Base-by-base conservation (phyloP, 306 rosid species). In the Prosopis cineraria region DNA sequence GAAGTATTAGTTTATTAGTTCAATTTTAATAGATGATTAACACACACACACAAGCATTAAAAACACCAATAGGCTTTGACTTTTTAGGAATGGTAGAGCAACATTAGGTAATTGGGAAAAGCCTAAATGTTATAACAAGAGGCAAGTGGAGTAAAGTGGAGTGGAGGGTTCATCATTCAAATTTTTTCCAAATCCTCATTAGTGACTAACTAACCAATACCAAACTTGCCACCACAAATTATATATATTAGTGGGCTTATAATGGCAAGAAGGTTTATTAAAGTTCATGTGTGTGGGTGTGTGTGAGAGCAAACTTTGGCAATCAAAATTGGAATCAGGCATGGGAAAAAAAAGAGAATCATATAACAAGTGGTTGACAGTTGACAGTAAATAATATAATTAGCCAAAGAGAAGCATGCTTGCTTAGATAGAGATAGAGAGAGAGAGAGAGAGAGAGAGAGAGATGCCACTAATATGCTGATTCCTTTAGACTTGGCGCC, bases 401-500 rank as follows among this genome's bases (percentile, higher is more conserved):
- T 58, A 73, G 47, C 13, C 24, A 55, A 56, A 68, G 17, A 39
- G 20, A 22, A 66, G 33, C 62, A 30, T 29, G 75, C 47, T 70
- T 20, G 48, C 30, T 41, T 36, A 64, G 16, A 14, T 40, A 37
- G 41, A 80, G 45, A 75, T 60, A 68, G n/a, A n/a, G n/a, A n/a
- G n/a, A n/a, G n/a, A n/a, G n/a, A n/a, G n/a, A n/a, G n/a, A 63
- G n/a, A 14, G 50, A 47, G 34, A 80, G 30, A 73, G 47, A 58
- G 0, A 63, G 55, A 69, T 73, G 75, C 33, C 62, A 45, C 63
- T 33, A 33, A 33, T n/a, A n/a, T 31, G 24, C n/a, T 63, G 20
- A 33, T 34, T 67, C 37, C 73, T 39, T 29, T 64, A 6, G 44
- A 50, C 77, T 67, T 36, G 73, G 82, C 81, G 84, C 76, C 47